These are phyloP conservation scores for Lichtheimia ramosa DNA, from an alignment of 371 early-diverging fungal genomes.

Conservation along the genomic window DNA sequence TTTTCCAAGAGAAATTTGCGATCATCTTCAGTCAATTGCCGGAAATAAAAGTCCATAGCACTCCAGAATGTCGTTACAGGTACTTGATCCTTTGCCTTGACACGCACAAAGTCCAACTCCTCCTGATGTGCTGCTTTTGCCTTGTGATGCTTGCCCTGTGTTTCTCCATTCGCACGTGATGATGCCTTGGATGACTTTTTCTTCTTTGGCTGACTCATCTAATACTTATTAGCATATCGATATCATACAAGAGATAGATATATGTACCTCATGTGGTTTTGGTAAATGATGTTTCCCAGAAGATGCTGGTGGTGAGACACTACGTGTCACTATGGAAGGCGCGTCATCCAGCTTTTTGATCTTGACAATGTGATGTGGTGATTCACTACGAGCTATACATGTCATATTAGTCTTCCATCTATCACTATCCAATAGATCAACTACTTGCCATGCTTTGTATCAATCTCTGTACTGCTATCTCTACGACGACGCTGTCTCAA, in stretches of 20 bases:
- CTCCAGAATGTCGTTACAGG: conserved; percentile 81
- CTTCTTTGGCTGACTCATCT: background rate
- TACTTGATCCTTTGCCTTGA: conserved; percentile 70
- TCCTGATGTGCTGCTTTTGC: conserved; percentile 13
- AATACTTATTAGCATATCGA: background rate
- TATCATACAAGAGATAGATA: too few relatives aligned
- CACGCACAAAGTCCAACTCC: conserved; percentile 41
- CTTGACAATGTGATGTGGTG: conserved; percentile 24
- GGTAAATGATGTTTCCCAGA: conserved; percentile 21
- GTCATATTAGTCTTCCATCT: too few relatives aligned
- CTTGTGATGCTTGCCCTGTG: conserved; percentile 8
- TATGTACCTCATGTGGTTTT: conserved; percentile 20
- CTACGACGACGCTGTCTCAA: conserved; percentile 30
- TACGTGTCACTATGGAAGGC: conserved; percentile 17
- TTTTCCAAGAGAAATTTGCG: conserved; percentile 64
- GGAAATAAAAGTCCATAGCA: conserved; percentile 81
- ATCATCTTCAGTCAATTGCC: conserved; percentile 85
- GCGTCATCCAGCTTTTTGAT: conserved; percentile 25
- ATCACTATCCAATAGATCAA: background rate
- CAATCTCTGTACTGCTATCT: conserved; percentile 25
- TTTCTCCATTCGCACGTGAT: conserved; percentile 10
- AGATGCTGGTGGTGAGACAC: conserved; percentile 21
- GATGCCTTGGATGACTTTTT: conserved; percentile 9
- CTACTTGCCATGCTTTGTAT: conserved; percentile 15
- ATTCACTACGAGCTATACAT: conserved; percentile 19